Evolutionary conservation across 371 early-diverging fungal species (phyloP), one percentile per base, ranked within the genome.

Genomic region (Mucor irregularis): DNA sequence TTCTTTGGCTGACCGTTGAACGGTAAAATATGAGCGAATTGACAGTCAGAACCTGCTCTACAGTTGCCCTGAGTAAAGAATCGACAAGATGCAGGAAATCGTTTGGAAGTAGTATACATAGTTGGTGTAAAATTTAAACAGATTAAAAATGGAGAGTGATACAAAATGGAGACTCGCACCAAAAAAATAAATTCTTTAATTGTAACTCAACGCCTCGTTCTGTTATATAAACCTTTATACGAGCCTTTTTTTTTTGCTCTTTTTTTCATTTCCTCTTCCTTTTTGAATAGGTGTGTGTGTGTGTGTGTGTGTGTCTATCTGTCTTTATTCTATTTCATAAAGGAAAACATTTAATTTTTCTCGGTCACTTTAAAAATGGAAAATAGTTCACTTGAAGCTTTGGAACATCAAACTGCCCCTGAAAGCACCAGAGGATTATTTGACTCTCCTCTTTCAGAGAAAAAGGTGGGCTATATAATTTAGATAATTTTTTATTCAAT

Each of bases 361-460:
- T n/a, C n/a, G n/a, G n/a, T n/a, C n/a, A n/a, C n/a, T n/a, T n/a
- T 16, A 22, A 14, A 42, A 42, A 52, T 52, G 52, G 38, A 49
- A 5, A 28, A n/a, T 16, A 38, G 17, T 28, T 52, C 31, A 30
- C 31, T 52, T 42, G 51, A 51, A 51, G 42, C 42, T 29, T 42
- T 52, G 38, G 73, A 76, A 61, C 72, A 74, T 19, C 78, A 78
- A 52, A 70, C 78, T 25, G 78, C 78, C 46, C 78, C 78, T 47
- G 78, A 77, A 53, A 73, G 74, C 45, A 77, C 78, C 17, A 57
- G 78, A 34, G 78, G 78, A 7, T 51, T 78, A 13, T 78, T 78
- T 61, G 78, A 77, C 54, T 46, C 72, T 44, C 52, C 34, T n/a
- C n/a, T 25, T 34, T 56, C 62, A 14, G 65, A 62, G 13, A 55